Conservation (phyloP, 2,329 filamentous ascomycete genomes). For the Calonectria hawksworthii region DNA sequence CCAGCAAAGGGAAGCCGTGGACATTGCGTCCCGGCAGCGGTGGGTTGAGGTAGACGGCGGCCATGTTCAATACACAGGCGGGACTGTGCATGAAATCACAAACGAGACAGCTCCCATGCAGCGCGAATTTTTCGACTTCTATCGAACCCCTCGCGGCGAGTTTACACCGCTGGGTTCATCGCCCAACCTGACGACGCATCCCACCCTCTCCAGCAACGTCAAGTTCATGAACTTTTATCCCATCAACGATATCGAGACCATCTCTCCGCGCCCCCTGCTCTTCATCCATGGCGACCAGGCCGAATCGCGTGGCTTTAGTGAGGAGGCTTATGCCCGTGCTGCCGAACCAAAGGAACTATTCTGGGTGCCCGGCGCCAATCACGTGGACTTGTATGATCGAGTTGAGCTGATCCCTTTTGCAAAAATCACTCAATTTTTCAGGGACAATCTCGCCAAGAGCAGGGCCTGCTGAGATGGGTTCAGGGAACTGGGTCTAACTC, state of each 20-base stretch:
- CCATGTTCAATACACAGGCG: background rate
- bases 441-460: background rate
- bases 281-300: constrained; percentile 45
- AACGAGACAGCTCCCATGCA: background rate
- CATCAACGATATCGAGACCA: constrained; percentile 47
- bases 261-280: constrained; percentile 48
- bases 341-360: constrained; percentile 55
- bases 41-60: background rate
- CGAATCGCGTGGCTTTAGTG: constrained; percentile 47
- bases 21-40: background rate
- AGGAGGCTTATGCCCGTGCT: constrained; percentile 42
- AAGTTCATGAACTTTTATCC: constrained; percentile 51
- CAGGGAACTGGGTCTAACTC: too few relatives aligned
- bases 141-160: constrained; percentile 23
- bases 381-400: constrained; percentile 55
- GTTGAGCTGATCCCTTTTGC: constrained; percentile 52
- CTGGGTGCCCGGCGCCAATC: constrained; percentile 49
- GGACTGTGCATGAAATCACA: background rate
- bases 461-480: too few relatives aligned
- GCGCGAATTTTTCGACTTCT: constrained; percentile 27
- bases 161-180: constrained; percentile 11
- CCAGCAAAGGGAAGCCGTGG: background rate
- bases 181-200: constrained; percentile 48
- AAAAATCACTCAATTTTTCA: constrained; percentile 47
- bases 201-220: constrained; percentile 43